Conservation (phyloP, 192 early-diverging fungal species). For the Coemansia sp. region DNA sequence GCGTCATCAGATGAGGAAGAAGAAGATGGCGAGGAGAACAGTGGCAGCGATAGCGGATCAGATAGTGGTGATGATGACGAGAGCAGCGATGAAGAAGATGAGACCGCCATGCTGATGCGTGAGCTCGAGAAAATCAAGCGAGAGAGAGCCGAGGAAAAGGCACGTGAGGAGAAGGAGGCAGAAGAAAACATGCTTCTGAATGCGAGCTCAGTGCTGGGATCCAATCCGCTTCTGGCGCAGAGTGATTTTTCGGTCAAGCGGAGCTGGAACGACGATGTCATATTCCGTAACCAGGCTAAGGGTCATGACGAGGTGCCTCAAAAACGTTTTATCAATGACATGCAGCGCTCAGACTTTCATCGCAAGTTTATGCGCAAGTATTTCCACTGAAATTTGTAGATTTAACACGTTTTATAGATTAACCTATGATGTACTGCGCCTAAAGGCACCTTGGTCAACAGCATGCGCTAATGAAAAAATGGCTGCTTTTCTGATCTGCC, state of each 20-base stretch:
- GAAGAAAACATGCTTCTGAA: constrained; percentile 52
- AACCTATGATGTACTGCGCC: neutral
- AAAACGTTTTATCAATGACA: constrained; percentile 97
- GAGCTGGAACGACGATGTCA: constrained; percentile 97
- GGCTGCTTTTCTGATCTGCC: too few species aligned
- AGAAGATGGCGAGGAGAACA: constrained; percentile 51
- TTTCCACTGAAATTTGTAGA: constrained; percentile 55
- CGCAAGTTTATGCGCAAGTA: constrained; percentile 94
- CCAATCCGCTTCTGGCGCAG: constrained; percentile 80
- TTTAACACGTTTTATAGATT: too few species aligned
- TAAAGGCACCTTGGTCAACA: too few species aligned
- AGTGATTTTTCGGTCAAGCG: constrained; percentile 82
- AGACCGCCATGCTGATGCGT: constrained; percentile 78
- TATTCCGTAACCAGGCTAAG: constrained; percentile 95
- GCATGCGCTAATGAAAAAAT: too few species aligned
- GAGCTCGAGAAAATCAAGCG: constrained; percentile 90
- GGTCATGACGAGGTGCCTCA: constrained; percentile 83
- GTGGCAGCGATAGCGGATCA: constrained; percentile 10
- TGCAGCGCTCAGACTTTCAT: constrained; percentile 94
- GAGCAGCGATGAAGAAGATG: constrained; percentile 73
- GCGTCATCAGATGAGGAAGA: constrained; percentile 58
- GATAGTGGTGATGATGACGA: constrained; percentile 8
- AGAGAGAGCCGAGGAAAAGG: constrained; percentile 89
- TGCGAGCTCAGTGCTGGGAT: constrained; percentile 59
- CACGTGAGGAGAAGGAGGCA: constrained; percentile 55